These are phyloP conservation scores for Podospora pseudoanserina DNA, from an alignment of 495 filamentous ascomycete species.

Conservation along the genomic window DNA sequence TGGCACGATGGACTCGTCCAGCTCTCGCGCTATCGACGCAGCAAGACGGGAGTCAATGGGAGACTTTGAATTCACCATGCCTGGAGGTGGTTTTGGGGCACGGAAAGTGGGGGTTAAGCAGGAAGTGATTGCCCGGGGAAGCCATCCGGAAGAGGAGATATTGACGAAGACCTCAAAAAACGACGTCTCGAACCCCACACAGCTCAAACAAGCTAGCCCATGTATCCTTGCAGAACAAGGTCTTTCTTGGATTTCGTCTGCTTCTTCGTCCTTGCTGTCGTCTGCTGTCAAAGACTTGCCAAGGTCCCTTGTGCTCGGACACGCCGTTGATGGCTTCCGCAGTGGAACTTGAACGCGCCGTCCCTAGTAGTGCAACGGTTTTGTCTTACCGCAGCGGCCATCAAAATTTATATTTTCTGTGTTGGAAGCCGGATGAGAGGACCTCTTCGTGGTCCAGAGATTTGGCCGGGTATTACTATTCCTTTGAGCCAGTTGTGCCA, in stretches of 20 bases:
- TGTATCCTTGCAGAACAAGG: neutral
- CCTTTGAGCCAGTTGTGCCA: no score
- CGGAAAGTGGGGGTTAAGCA: neutral
- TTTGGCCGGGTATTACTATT: no score
- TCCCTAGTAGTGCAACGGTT: neutral
- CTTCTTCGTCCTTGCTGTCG: no score
- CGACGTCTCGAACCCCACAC: neutral
- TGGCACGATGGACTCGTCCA: neutral
- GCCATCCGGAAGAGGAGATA: neutral
- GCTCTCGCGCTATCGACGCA: neutral
- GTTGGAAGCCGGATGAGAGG: neutral
- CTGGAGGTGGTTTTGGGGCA: neutral
- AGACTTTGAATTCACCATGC: neutral
- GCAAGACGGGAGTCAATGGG: neutral
- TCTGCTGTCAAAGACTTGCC: neutral
- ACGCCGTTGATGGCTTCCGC: neutral
- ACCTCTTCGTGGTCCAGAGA: no score
- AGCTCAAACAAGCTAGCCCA: neutral
- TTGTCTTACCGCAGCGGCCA: neutral
- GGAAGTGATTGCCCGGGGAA: neutral
- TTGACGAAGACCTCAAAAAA: neutral
- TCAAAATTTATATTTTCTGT: neutral
- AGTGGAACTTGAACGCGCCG: neutral
- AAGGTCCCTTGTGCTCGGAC: neutral
- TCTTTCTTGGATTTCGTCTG: neutral